Percentiles rank a stretch among this genome's conserved stretches.
These are phyloP conservation scores for Coemansia erecta DNA, from an alignment of 192 early-diverging fungal genomes.

Conservation along the genomic window DNA sequence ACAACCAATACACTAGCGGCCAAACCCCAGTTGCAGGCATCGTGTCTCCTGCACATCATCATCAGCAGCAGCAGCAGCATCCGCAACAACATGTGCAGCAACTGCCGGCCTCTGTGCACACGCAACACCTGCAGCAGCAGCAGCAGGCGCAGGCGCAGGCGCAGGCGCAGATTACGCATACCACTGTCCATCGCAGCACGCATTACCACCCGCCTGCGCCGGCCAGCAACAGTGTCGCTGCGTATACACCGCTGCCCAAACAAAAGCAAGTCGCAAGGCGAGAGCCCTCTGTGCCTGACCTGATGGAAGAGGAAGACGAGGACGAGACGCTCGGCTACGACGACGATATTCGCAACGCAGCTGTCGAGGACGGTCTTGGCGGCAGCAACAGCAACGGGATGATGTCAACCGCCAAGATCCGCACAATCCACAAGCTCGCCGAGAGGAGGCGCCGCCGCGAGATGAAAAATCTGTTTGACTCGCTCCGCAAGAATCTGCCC, in stretches of 20 bases:
- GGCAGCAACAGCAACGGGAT: conserved; percentile 11
- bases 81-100: no score
- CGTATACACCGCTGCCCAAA: conserved; percentile 6
- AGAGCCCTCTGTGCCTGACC: conserved; percentile 32
- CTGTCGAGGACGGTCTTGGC: conserved; percentile 8
- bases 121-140: conserved; percentile 16
- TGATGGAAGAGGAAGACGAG: conserved; percentile 36
- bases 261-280: conserved; percentile 8
- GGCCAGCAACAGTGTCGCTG: background rate
- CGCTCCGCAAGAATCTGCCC: conserved; percentile 73
- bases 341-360: conserved; percentile 19
- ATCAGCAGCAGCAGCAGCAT: background rate
- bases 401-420: conserved; percentile 66
- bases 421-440: conserved; percentile 85
- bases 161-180: conserved; percentile 1
- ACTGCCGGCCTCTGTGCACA: background rate
- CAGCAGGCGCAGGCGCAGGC: conserved; percentile 2
- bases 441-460: conserved; percentile 84
- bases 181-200: conserved; percentile 3
- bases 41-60: background rate
- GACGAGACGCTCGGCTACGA: conserved; percentile 24
- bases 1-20: no score
- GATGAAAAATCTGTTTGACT: conserved; percentile 91
- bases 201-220: conserved; percentile 10
- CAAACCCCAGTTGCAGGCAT: no score